phyloP scores from a whole-genome alignment of 2,329 filamentous ascomycete species.

The Pseudopithomyces maydicus region DNA sequence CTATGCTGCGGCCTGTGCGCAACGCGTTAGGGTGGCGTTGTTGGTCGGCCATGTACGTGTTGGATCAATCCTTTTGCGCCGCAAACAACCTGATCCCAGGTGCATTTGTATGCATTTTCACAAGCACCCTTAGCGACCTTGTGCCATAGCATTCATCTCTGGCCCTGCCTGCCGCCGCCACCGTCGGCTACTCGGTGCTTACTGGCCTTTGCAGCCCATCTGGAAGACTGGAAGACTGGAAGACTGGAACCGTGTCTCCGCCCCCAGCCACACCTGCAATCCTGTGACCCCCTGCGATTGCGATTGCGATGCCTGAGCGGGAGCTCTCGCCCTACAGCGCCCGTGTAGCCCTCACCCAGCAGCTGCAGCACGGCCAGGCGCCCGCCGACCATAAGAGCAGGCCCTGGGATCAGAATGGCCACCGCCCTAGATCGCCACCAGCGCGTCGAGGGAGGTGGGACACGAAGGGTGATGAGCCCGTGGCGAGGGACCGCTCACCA shows the following conservation, averaged over 20 bases:
- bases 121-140: background rate
- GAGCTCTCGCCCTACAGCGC: slow-evolving; percentile 41
- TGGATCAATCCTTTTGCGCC: slow-evolving; percentile 5
- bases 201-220: slow-evolving; percentile 1
- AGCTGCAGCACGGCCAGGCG: slow-evolving; percentile 19
- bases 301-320: slow-evolving; percentile 18
- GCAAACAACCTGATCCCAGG: slow-evolving; percentile 12
- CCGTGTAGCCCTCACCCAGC: slow-evolving; percentile 34
- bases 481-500: slow-evolving; percentile 13
- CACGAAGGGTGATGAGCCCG: too few species aligned
- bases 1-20: background rate
- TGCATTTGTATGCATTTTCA: slow-evolving; percentile 10
- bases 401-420: background rate
- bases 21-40: background rate
- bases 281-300: background rate
- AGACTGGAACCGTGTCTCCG: background rate
- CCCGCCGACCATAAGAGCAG: slow-evolving; percentile 7
- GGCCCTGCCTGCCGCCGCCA: background rate
- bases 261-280: background rate
- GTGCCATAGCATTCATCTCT: slow-evolving; percentile 1
- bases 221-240: too few species aligned
- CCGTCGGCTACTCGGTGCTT: too few species aligned
- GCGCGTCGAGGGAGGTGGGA: background rate
- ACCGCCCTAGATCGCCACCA: background rate
- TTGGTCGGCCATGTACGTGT: background rate